These are phyloP conservation scores for Epithemia pelagica DNA, from an alignment of 108 stramenopile genomes.

Conservation along the genomic window DNA sequence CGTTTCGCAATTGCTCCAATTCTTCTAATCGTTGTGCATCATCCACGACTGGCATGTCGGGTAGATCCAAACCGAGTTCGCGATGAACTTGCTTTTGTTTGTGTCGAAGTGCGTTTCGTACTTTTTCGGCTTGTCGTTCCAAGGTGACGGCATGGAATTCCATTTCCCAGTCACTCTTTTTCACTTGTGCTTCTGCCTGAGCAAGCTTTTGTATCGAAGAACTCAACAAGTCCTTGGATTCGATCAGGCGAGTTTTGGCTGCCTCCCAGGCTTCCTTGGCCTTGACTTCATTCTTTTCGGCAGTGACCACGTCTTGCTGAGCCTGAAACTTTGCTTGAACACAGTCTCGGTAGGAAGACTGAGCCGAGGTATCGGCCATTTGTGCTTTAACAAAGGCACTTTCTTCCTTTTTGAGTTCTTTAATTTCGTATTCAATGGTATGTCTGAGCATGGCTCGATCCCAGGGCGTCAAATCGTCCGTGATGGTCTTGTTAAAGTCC, in stretches of 20 bases:
- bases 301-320: neutral
- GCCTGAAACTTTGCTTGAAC: neutral
- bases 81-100: conserved; percentile 19
- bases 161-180: conserved; percentile 29
- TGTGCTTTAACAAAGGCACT: conserved; percentile 20
- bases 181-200: conserved; percentile 8
- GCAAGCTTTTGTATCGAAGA: neutral
- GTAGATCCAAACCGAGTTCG: neutral
- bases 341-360: conserved; percentile 3
- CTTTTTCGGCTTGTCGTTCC: conserved; percentile 22
- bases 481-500: conserved; percentile 9
- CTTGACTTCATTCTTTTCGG: neutral
- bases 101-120: conserved; percentile 16
- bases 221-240: neutral
- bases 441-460: conserved; percentile 13
- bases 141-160: conserved; percentile 19
- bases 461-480: conserved; percentile 8
- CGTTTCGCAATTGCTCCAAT: conserved; percentile 16
- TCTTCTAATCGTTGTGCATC: conserved; percentile 15
- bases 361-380: conserved; percentile 3
- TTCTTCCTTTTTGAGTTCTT: conserved; percentile 18
- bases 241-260: neutral
- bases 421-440: conserved; percentile 27
- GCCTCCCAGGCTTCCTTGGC: conserved; percentile 2
- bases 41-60: neutral